Evolutionary conservation across 345 rosid species (phyloP), one percentile per base, ranked within the genome.

Genomic region (Mangifera indica): DNA sequence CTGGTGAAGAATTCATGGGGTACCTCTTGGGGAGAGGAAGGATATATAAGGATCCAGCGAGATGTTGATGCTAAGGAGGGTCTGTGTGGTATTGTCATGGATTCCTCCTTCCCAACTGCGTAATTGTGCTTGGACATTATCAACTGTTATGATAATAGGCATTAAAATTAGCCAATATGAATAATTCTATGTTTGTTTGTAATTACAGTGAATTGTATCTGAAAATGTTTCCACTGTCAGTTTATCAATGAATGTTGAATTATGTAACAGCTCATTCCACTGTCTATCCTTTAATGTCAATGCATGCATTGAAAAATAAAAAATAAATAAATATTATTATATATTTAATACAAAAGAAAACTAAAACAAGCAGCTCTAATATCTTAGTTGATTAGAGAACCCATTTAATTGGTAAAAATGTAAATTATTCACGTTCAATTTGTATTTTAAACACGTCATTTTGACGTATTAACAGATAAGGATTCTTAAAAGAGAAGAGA

Each of bases 381-480:
- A 89, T 96, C 94, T 91, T 92, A 93, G 94, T 85, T 88, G 96
- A 92, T 93, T 93, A 91, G 94, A 87, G 93, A 93, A 87, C 90
- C 91, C 86, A 93, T 87, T 91, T 91, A 89, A n/a, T n/a, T n/a
- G n/a, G n/a, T n/a, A n/a, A n/a, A n/a, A n/a, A n/a, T n/a, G n/a
- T n/a, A n/a, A n/a, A n/a, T n/a, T n/a, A n/a, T n/a, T n/a, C n/a
- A n/a, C n/a, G n/a, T n/a, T n/a, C n/a, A n/a, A n/a, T n/a, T n/a
- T n/a, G n/a, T n/a, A n/a, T n/a, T n/a, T n/a, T n/a, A n/a, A n/a
- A n/a, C n/a, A n/a, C n/a, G n/a, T n/a, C n/a, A n/a, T n/a, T n/a
- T n/a, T n/a, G n/a, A n/a, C n/a, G n/a, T n/a, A n/a, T n/a, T n/a
- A n/a, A n/a, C n/a, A n/a, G n/a, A n/a, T n/a, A n/a, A n/a, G n/a